Conservation (phyloP, 1,284 basidiomycete species). For the Trichosporon coremiiforme region DNA sequence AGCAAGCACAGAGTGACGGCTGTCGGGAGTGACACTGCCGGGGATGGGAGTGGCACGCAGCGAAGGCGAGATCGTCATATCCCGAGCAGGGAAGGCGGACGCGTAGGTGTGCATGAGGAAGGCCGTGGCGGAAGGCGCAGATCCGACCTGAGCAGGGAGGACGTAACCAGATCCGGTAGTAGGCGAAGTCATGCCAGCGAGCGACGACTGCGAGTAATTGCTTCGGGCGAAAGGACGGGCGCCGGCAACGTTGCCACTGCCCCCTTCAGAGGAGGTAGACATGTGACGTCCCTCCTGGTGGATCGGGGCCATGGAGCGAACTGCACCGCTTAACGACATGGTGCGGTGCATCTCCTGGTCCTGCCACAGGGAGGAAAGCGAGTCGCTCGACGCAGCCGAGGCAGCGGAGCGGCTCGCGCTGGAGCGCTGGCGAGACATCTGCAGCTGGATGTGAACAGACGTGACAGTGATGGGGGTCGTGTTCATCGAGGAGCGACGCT, state of each 20-base stretch:
- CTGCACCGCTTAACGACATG: slow-evolving; percentile 32
- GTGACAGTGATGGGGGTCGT: slow-evolving; percentile 17
- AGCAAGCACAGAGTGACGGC: background rate
- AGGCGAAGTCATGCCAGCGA: slow-evolving; percentile 33
- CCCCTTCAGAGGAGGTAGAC: slow-evolving; percentile 32
- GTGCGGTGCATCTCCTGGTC: slow-evolving; percentile 33
- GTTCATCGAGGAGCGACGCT: slow-evolving; percentile 42
- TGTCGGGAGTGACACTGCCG: slow-evolving; percentile 18
- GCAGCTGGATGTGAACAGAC: slow-evolving; percentile 21
- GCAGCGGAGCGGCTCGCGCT: slow-evolving; percentile 20
- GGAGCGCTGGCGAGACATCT: slow-evolving; percentile 33
- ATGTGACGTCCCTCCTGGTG: slow-evolving; percentile 28
- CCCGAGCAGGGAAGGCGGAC: slow-evolving; percentile 44
- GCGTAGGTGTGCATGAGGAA: slow-evolving; percentile 45
- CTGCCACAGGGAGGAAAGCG: slow-evolving; percentile 40
- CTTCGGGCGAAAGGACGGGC: slow-evolving; percentile 36
- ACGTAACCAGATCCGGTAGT: slow-evolving; percentile 24
- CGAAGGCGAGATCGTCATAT: slow-evolving; percentile 25
- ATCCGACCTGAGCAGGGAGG: slow-evolving; percentile 42
- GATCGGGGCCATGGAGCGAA: slow-evolving; percentile 41
- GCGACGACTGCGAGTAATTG: slow-evolving; percentile 46
- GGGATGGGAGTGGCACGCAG: slow-evolving; percentile 22
- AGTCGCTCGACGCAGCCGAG: slow-evolving; percentile 36
- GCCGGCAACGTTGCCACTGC: slow-evolving; percentile 22
- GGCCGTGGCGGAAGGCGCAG: slow-evolving; percentile 44